These are phyloP conservation scores for Talaromyces sp. DNA, from an alignment of 2,329 filamentous ascomycete genomes.

Conservation along the genomic window DNA sequence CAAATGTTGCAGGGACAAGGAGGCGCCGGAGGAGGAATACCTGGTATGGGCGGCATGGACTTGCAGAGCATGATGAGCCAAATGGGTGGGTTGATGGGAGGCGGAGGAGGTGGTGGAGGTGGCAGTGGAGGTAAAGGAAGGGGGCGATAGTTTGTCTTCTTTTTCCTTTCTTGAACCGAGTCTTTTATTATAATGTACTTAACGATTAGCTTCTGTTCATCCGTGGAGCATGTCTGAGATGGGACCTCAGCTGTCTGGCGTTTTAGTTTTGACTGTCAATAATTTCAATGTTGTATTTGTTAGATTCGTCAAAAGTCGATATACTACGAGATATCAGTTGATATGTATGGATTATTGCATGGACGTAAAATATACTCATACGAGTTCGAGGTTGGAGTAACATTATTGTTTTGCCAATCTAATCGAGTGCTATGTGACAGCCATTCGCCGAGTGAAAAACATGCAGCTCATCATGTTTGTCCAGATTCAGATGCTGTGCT, in stretches of 20 bases:
- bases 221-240: neutral
- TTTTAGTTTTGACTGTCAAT: neutral
- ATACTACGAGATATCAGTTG: neutral
- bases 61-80: conserved; percentile 72
- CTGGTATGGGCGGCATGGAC: conserved; percentile 52
- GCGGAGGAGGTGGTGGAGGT: neutral
- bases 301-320: neutral
- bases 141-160: conserved; percentile 1
- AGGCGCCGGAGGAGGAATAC: conserved; percentile 64
- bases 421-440: too few species aligned
- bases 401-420: too few species aligned
- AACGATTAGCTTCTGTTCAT: neutral
- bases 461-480: too few species aligned
- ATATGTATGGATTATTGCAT: neutral
- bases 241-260: neutral
- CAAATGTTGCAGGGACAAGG: conserved; percentile 85
- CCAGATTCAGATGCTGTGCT: too few species aligned
- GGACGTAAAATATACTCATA: too few species aligned
- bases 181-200: neutral
- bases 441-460: too few species aligned
- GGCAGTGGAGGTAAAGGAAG: conserved; percentile 23
- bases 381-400: too few species aligned
- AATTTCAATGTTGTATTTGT: neutral
- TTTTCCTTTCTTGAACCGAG: neutral
- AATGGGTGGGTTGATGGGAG: conserved; percentile 61